A percentile compares a stretch with the other conserved stretches of the same genome.
phyloP scores from a whole-genome alignment of 768 basidiomycete species.

The Phylloporus scabripes region DNA sequence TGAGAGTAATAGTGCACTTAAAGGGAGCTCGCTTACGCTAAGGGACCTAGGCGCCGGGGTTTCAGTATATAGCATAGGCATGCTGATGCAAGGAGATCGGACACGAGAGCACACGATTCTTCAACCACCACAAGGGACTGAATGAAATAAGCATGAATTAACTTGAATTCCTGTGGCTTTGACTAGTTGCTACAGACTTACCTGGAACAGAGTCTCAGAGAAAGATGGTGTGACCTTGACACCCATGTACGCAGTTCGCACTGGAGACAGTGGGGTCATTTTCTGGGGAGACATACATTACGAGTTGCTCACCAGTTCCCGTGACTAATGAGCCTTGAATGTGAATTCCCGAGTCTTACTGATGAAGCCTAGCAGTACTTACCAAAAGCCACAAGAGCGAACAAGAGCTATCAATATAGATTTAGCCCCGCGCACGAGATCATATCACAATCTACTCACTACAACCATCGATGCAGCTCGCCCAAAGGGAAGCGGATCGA shows the following conservation, averaged over 20 bases:
- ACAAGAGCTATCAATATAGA: constrained; percentile 2
- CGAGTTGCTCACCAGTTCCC: constrained; percentile 5
- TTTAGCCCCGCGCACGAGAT: not conserved
- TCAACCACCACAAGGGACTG: constrained; percentile 8
- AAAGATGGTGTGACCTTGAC: constrained; percentile 4
- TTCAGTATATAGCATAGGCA: constrained; percentile 14
- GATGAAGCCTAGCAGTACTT: not conserved
- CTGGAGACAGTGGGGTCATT: constrained; percentile 6
- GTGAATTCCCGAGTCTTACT: not conserved
- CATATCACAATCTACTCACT: constrained; percentile 1
- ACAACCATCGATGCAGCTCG: constrained; percentile 9
- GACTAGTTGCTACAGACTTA: constrained; percentile 1
- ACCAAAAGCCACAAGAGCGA: constrained; percentile 11
- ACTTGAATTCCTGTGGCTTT: not conserved
- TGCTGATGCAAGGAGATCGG: constrained; percentile 12
- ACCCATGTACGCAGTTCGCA: constrained; percentile 10
- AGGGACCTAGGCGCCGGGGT: constrained; percentile 2
- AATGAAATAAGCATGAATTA: not conserved
- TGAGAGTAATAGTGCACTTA: not conserved
- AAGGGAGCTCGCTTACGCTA: constrained; percentile 1
- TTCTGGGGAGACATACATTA: not conserved
- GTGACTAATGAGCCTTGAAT: not conserved
- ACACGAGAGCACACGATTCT: constrained; percentile 11
- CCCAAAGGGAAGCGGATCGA: constrained; percentile 8
- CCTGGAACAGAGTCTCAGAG: constrained; percentile 6